Percentiles rank a stretch among this genome's conserved stretches.
These are phyloP conservation scores for Skeletonema potamos DNA, from an alignment of 108 stramenopile species.

Conservation along the genomic window DNA sequence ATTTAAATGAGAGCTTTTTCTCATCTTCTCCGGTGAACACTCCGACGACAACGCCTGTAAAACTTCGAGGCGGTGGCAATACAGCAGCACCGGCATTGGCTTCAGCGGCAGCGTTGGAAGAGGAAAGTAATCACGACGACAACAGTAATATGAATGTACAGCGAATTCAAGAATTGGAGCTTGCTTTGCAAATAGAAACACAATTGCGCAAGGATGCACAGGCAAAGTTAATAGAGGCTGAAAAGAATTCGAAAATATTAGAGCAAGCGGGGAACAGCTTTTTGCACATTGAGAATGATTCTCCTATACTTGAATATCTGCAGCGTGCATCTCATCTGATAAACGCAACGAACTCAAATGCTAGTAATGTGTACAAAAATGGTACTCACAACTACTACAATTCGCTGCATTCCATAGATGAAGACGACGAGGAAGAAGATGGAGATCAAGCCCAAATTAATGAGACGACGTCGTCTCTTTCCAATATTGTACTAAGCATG, in stretches of 20 bases:
- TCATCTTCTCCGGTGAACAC: not conserved
- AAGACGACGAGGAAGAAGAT: not conserved
- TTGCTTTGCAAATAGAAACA: not conserved
- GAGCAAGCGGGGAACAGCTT: not conserved
- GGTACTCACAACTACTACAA: not conserved
- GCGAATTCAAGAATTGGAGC: conserved; percentile 8
- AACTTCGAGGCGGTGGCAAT: not conserved
- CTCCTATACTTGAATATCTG: not conserved
- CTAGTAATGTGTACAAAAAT: not conserved
- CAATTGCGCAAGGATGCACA: not conserved
- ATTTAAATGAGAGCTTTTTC: not conserved
- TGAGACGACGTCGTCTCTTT: not conserved
- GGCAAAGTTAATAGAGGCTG: not conserved
- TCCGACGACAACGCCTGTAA: not conserved
- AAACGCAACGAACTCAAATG: not conserved
- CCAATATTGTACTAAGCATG: conserved; percentile 5
- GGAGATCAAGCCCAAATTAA: not conserved
- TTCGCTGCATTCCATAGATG: not conserved
- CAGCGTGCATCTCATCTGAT: not conserved
- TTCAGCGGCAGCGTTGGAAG: not conserved
- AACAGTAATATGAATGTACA: not conserved
- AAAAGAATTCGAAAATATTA: not conserved
- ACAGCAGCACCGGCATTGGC: not conserved
- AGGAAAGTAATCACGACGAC: not conserved
- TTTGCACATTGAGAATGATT: not conserved